Percentiles rank a stretch among this genome's conserved stretches.
Evolutionary conservation across 2,329 filamentous ascomycete genomes (phyloP).

Genomic region (Diplocarpon mali): DNA sequence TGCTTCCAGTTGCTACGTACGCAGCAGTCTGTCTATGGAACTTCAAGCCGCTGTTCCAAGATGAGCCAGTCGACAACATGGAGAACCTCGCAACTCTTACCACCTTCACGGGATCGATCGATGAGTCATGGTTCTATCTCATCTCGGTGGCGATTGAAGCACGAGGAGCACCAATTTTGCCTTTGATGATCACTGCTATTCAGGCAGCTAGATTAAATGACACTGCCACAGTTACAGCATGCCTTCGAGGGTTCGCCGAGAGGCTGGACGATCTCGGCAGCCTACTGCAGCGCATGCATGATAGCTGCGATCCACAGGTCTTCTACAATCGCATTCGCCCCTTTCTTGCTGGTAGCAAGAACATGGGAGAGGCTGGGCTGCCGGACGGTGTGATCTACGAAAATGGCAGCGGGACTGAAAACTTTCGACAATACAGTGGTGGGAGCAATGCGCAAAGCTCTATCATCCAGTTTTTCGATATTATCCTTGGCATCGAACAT

Average conservation of each 20-base stretch:
- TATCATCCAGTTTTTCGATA: constrained; percentile 93
- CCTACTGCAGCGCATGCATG: constrained; percentile 81
- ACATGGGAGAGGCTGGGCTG: constrained; percentile 89
- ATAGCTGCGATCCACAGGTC: constrained; percentile 84
- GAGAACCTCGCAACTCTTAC: constrained; percentile 80
- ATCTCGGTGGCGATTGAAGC: constrained; percentile 94
- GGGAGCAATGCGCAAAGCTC: constrained; percentile 97
- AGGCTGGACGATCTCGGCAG: constrained; percentile 72
- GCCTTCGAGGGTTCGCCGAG: constrained; percentile 75
- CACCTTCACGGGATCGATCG: constrained; percentile 87
- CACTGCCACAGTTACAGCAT: constrained; percentile 58
- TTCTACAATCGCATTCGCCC: constrained; percentile 97
- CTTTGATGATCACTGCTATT: constrained; percentile 82
- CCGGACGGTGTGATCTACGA: constrained; percentile 84
- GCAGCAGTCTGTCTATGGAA: constrained; percentile 92
- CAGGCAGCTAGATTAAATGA: constrained; percentile 64
- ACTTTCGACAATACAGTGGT: constrained; percentile 77
- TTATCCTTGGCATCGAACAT: constrained; percentile 81
- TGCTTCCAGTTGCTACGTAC: constrained; percentile 90
- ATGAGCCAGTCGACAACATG: constrained; percentile 71
- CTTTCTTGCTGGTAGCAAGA: constrained; percentile 91
- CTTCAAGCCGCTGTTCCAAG: constrained; percentile 80
- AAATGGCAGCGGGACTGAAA: constrained; percentile 52
- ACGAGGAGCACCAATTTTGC: constrained; percentile 74
- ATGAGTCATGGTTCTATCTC: constrained; percentile 98